Base-by-base conservation (phyloP, 2,329 filamentous ascomycete genomes). In the Alternaria hordeiaustralica region DNA sequence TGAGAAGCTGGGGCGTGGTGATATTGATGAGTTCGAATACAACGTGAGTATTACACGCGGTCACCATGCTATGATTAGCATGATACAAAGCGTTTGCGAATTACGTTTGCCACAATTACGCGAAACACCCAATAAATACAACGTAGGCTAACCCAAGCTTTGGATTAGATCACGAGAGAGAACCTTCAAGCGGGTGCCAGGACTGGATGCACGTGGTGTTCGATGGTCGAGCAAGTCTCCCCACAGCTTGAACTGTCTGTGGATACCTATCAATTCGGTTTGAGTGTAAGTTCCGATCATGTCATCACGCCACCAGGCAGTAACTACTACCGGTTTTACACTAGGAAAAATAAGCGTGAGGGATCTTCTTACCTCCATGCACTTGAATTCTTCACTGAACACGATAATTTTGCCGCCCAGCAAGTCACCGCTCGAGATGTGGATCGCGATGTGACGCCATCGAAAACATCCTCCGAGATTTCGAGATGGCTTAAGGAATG, bases 241-340 rank as follows among this genome's bases (percentile, higher is more conserved):
- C 11, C n/a, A n/a, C n/a, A n/a, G n/a, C n/a, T n/a, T n/a, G n/a
- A n/a, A n/a, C n/a, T n/a, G n/a, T n/a, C n/a, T n/a, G n/a, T n/a
- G n/a, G n/a, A n/a, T n/a, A 36, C 18, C 1, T 15, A 6, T 9
- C 18, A 12, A 28, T 10, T 50, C 15, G 10, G 4, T 7, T 20
- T 50, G 10, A 13, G 4, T 8, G 0, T 0, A 3, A 4, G 3
- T 2, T 1, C 3, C 3, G 0, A 2, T 0, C 0, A 30, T 30
- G 11, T 4, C 13, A 30, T 33, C 10, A 50, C 18, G 8, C 18
- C 26, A 21, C 3, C 11, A 12, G 47, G 47, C 18, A 33, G 18
- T 0, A 51, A 33, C n/a, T n/a, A n/a, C n/a, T n/a, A n/a, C n/a
- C n/a, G n/a, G n/a, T n/a, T n/a, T n/a, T n/a, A n/a, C n/a, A n/a